Percentiles rank a stretch among this genome's conserved stretches.
Conservation (phyloP, 2,329 filamentous ascomycete species). For the Akanthomyces uredinophilus region DNA sequence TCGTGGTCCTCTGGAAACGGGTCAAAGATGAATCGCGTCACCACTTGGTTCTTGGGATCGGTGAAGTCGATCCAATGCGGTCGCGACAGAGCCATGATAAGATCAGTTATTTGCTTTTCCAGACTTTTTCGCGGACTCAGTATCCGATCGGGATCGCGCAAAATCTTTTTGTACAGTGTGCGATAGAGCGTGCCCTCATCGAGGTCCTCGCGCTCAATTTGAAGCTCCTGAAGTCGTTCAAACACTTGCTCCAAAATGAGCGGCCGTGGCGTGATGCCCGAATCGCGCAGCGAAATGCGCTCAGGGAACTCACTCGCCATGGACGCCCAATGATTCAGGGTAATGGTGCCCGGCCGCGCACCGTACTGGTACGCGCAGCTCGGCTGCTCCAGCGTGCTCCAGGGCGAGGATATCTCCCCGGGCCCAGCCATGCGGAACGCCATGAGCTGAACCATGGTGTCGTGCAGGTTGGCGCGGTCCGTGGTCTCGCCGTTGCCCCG, state of each 20-base stretch:
- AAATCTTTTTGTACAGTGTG: conserved; percentile 61
- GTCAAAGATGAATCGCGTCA: conserved; percentile 67
- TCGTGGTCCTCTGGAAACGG: conserved; percentile 49
- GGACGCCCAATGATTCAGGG: conserved; percentile 64
- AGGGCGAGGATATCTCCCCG: conserved; percentile 46
- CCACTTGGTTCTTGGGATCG: conserved; percentile 63
- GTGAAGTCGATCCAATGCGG: conserved; percentile 71
- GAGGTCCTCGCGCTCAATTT: conserved; percentile 51
- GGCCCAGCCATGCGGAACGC: conserved; percentile 44
- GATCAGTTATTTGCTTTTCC: conserved; percentile 67
- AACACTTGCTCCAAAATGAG: conserved; percentile 55
- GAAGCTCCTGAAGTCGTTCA: conserved; percentile 54
- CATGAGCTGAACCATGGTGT: conserved; percentile 55
- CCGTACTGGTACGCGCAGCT: conserved; percentile 66
- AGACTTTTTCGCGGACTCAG: conserved; percentile 57
- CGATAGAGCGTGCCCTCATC: conserved; percentile 55
- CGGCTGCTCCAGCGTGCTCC: conserved; percentile 70
- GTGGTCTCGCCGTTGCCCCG: conserved; percentile 28
- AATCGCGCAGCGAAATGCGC: conserved; percentile 52
- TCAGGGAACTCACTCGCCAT: conserved; percentile 53
- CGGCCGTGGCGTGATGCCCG: conserved; percentile 54
- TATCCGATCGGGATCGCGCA: conserved; percentile 61
- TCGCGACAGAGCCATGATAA: conserved; percentile 64
- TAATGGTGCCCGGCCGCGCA: conserved; percentile 62
- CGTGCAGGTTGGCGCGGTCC: conserved; percentile 46